A percentile compares a stretch with the other conserved stretches of the same genome.
Evolutionary conservation across 768 basidiomycete species (phyloP).

Genomic region (Mycena olivaceomarginata): DNA sequence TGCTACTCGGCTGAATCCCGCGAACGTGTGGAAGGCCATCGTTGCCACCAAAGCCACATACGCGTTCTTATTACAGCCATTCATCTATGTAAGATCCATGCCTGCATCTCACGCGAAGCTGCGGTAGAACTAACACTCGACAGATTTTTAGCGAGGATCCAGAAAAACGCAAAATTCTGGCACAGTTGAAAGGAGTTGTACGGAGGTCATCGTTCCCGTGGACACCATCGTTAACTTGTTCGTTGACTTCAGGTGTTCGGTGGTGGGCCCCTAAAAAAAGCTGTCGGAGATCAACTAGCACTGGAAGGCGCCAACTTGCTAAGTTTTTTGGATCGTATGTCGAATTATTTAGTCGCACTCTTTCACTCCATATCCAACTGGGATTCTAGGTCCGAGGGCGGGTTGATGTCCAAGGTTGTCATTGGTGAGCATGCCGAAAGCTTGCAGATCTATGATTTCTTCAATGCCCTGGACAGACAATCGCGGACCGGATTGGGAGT

Average conservation of each 20-base stretch:
- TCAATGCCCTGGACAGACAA: neutral
- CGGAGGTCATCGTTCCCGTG: no score
- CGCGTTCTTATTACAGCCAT: conserved; percentile 13
- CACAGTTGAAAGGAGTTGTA: conserved; percentile 19
- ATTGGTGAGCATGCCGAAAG: neutral
- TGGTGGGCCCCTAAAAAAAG: no score
- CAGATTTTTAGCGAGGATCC: conserved; percentile 19
- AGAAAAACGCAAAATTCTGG: conserved; percentile 8
- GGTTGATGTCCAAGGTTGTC: conserved; percentile 4
- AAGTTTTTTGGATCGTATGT: no score
- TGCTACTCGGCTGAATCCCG: neutral
- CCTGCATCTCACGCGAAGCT: neutral
- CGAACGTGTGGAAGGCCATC: conserved; percentile 18
- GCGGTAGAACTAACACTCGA: neutral
- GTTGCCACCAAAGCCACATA: conserved; percentile 13
- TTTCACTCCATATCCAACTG: neutral
- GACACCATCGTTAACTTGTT: no score
- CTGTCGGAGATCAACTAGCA: no score
- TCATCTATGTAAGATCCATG: conserved; percentile 13
- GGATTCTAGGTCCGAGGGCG: conserved; percentile 2
- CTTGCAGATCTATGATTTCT: neutral
- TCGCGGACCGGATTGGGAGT: conserved; percentile 13
- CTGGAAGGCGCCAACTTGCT: no score
- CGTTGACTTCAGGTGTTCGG: no score
- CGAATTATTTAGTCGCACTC: neutral